Conservation (phyloP, 352 stramenopile genomes). For the Phytophthora sansomeana region DNA sequence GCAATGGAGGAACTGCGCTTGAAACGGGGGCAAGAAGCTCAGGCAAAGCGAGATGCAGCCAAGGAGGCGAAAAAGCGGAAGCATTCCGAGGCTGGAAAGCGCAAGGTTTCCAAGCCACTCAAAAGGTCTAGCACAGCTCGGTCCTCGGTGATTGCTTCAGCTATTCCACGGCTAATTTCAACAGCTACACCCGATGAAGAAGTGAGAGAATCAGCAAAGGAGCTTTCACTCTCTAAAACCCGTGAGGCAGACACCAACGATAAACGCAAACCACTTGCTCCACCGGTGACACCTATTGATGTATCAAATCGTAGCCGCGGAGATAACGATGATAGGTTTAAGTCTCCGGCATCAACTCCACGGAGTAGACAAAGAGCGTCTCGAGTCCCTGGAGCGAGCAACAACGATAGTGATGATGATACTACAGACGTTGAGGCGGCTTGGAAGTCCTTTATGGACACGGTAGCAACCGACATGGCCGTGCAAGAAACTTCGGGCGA, state of each 20-base stretch:
- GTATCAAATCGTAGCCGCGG: slow-evolving; percentile 20
- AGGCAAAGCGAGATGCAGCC: slow-evolving; percentile 33
- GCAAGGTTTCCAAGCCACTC: slow-evolving; percentile 20
- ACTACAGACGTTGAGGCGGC: slow-evolving; percentile 65
- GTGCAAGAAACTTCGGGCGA: slow-evolving; percentile 11
- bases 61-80: slow-evolving; percentile 38
- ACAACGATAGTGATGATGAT: slow-evolving; percentile 64
- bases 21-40: slow-evolving; percentile 53
- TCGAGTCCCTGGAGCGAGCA: slow-evolving; percentile 12
- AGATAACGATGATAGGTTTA: slow-evolving; percentile 12
- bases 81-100: slow-evolving; percentile 29
- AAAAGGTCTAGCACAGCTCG: slow-evolving; percentile 27
- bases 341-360: slow-evolving; percentile 15
- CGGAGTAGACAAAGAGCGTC: slow-evolving; percentile 23
- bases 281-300: slow-evolving; percentile 14
- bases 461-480: slow-evolving; percentile 24
- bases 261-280: slow-evolving; percentile 10
- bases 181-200: slow-evolving; percentile 7
- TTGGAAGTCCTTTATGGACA: slow-evolving; percentile 71
- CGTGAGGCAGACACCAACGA: slow-evolving; percentile 9
- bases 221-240: neutral
- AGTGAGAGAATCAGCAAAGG: slow-evolving; percentile 5
- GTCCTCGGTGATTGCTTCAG: slow-evolving; percentile 22
- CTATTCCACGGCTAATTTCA: neutral
- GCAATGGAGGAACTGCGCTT: slow-evolving; percentile 56